Conservation (phyloP, 164 flowering plant species). For the Protea cynaroides region DNA sequence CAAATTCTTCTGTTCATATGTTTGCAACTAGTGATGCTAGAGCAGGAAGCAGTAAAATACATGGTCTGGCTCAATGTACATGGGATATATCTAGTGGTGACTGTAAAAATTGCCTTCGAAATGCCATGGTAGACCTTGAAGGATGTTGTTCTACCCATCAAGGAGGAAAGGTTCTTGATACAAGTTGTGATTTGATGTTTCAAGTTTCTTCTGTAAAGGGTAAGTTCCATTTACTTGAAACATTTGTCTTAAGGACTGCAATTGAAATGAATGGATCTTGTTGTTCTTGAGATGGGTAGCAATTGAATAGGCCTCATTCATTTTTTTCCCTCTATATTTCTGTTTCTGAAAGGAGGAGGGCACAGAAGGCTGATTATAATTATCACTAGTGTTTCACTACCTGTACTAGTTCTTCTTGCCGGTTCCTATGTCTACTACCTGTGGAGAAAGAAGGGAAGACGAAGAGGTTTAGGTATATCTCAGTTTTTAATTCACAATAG, state of each 20-base stretch:
- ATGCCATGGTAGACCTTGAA: background rate
- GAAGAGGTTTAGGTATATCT: background rate
- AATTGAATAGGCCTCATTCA: too few relatives aligned
- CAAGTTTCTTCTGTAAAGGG: background rate
- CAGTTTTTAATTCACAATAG: too few relatives aligned
- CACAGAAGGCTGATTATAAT: background rate
- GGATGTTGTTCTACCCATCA: background rate
- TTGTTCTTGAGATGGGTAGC: too few relatives aligned
- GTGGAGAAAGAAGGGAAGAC: background rate
- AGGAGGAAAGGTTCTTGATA: background rate
- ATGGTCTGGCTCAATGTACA: conserved; percentile 25
- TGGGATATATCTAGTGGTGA: conserved; percentile 13
- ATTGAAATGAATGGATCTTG: too few relatives aligned
- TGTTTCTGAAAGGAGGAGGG: background rate
- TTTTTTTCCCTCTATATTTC: too few relatives aligned
- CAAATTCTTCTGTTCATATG: conserved; percentile 1
- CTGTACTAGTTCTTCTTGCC: background rate
- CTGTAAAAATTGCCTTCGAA: conserved; percentile 11
- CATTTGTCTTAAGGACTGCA: too few relatives aligned
- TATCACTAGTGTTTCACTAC: background rate
- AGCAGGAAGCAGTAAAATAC: background rate
- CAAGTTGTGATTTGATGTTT: conserved; percentile 15
- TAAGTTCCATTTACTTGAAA: background rate
- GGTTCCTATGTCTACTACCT: background rate
- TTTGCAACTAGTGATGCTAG: conserved; percentile 14